Base-by-base conservation (phyloP, 1,284 basidiomycete species). In the Cutaneotrichosporon sp. region DNA sequence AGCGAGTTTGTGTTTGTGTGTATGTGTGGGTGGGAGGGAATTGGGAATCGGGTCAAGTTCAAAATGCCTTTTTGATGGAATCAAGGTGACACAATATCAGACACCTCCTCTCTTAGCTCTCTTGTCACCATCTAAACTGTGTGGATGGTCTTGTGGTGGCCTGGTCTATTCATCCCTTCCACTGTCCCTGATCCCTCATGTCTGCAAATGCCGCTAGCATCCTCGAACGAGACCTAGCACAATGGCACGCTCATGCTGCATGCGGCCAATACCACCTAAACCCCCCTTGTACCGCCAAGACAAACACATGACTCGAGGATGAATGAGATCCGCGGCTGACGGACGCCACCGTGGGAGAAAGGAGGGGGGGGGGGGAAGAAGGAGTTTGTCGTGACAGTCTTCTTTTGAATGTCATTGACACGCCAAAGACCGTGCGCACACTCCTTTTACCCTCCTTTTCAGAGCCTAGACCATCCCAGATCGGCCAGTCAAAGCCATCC, bases 381-480 rank as follows among this genome's bases (percentile, higher is more conserved):
- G n/a, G n/a, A n/a, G n/a, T n/a, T 11, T 11, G 18, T 46, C n/a
- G 42, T 46, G 18, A 46, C 42, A n/a, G 18, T 5, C 10, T 21
- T 50, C 49, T 22, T 50, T 30, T 51, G 22, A 47, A 47, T 21
- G 46, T 7, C 46, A 8, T 21, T 7, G 46, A 34, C 26, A 53
- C 51, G 51, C 51, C 51, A 53, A 53, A 34, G 51, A 34, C 51
- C 51, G 51, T 53, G 51, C 50, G 50, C 50, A 8, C 51, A 31
- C 51, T 34, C 22, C 42, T 18, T n/a, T n/a, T 18, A 18, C 42
- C 26, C 26, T 26, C 26, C 26, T 26, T 26, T 26, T 26, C 26
- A 26, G 42, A n/a, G 42, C n/a, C 42, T 18, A 46, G 42, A 6
- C 36, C 42, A 7, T n/a, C 1, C 42, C 42, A 46, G 26, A 26